Evolutionary conservation across 2,329 filamentous ascomycete genomes (phyloP), one percentile per base, ranked within the genome.

Genomic region (Apiospora marii): DNA sequence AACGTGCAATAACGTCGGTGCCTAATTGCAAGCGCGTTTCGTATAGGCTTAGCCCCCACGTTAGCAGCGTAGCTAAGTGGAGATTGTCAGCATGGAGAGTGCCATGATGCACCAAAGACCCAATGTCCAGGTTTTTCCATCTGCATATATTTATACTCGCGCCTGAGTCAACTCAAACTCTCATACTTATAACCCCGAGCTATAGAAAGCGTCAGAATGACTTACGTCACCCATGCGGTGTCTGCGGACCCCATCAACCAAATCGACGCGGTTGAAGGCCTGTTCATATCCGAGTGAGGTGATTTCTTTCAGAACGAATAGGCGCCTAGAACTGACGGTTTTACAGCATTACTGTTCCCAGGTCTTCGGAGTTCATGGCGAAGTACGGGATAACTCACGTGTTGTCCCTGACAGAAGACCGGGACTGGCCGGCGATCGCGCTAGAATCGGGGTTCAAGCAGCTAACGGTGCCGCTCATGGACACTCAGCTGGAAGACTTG

Each of bases 211-310:
- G 4, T 8, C 16, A 19, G 3, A 8, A 58, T 58, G 53, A 27
- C 53, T 16, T 58, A 58, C 5, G 27, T 34, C 14, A 58, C 53
- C 27, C 53, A 58, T 22, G 53, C 53, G 14, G 27, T 58, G 53
- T 58, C 53, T 58, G 53, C 53, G 14, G 53, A 58, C 27, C 27
- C 53, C 27, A 69, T 69, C 16, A 49, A 69, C 68, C 3, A 13
- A 22, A 69, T 69, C 24, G 44, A 51, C 4, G 68, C 8, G 22
- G 22, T 69, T 3, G 43, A 46, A 3, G 68, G 68, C 7, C 24
- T 69, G 43, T 69, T 48, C n/a, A 69, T 69, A 14, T 69, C 68
- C 16, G 68, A 69, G 68, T 69, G 51, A 34, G 43, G 2, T 6
- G 30, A 27, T n/a, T 3, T 22, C 6, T 16, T 6, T 34, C 34